phyloP scores from a whole-genome alignment of 495 filamentous ascomycete species.

The Aspergillus steynii region DNA sequence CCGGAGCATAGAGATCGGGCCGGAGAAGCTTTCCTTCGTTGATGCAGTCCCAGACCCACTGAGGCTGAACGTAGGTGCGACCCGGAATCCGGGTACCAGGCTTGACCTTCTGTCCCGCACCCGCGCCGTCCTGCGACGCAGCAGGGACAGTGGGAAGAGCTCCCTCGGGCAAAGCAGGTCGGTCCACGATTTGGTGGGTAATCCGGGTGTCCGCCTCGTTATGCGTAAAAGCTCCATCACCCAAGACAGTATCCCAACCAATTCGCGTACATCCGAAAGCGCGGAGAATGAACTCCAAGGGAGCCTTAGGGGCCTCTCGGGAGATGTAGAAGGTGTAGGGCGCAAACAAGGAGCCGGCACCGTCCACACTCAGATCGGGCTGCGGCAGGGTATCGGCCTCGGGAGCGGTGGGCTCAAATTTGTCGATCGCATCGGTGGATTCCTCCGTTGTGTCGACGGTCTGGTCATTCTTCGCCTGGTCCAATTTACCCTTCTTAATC shows the following conservation, averaged over 20 bases:
- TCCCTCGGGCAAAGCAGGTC: conserved; percentile 68
- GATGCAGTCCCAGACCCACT: conserved; percentile 97
- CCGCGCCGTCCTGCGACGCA: conserved; percentile 55
- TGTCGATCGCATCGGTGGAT: conserved; percentile 74
- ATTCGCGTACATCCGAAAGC: conserved; percentile 95
- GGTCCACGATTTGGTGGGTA: conserved; percentile 95
- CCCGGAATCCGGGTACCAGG: conserved; percentile 73
- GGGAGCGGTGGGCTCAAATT: conserved; percentile 73
- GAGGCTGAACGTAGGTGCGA: conserved; percentile 89
- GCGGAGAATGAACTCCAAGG: conserved; percentile 90
- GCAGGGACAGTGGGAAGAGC: conserved; percentile 58
- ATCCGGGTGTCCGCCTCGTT: conserved; percentile 84
- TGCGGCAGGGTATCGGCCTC: conserved; percentile 87
- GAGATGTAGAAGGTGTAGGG: conserved; percentile 91
- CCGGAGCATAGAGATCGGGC: conserved; percentile 86
- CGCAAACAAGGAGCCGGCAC: conserved; percentile 69
- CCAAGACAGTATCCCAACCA: conserved; percentile 87
- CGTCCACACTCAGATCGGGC: conserved; percentile 60
- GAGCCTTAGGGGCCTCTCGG: conserved; percentile 85
- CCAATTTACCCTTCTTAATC: conserved; percentile 43
- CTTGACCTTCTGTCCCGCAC: conserved; percentile 44
- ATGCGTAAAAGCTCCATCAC: conserved; percentile 88
- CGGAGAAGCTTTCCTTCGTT: conserved; percentile 86
- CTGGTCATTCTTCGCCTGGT: conserved; percentile 46
- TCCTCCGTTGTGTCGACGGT: conserved; percentile 43